phyloP scores from a whole-genome alignment of 148 eudicot genomes.

The Rhododendron ferrugineum region DNA sequence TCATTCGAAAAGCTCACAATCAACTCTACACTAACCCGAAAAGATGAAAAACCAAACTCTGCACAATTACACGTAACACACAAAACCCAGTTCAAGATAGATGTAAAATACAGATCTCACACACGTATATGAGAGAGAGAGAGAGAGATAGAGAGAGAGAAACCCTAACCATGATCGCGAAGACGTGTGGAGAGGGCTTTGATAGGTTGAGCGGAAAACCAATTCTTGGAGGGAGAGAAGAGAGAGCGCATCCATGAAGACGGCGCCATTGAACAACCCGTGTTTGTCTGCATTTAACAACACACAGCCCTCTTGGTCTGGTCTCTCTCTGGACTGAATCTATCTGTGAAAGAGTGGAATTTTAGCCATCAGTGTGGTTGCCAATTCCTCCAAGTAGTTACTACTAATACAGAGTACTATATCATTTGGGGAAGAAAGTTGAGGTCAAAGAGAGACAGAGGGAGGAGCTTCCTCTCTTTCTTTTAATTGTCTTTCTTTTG shows the following conservation, averaged over 20 bases:
- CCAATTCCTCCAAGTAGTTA: no score
- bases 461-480: no score
- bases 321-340: not conserved
- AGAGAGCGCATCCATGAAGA: constrained; percentile 20
- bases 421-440: no score
- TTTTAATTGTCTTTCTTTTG: no score
- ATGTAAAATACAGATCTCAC: not conserved
- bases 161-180: constrained; percentile 14
- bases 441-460: no score
- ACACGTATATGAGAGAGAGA: not conserved
- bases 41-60: not conserved
- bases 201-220: constrained; percentile 1
- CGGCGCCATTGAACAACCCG: constrained; percentile 6
- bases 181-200: constrained; percentile 17
- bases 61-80: not conserved
- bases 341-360: not conserved
- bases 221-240: constrained; percentile 14
- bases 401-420: no score
- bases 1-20: not conserved
- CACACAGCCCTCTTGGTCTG: not conserved
- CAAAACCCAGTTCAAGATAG: not conserved
- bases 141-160: not conserved
- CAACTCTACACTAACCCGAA: not conserved
- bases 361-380: not conserved
- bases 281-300: not conserved